These are phyloP conservation scores for Candida nanaspora DNA, from an alignment of 805 yeast species.

Conservation along the genomic window DNA sequence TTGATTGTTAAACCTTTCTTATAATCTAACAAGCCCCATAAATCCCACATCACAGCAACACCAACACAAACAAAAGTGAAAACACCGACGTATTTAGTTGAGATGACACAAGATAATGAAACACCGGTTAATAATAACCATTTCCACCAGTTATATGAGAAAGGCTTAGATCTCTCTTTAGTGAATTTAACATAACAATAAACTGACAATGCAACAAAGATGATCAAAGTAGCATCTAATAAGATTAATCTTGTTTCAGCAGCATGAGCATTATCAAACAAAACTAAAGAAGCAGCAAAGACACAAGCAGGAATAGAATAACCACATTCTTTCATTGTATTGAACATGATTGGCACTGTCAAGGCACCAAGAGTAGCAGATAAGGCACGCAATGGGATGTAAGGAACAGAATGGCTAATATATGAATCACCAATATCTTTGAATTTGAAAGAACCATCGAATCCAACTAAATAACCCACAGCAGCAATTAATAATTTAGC, in stretches of 20 bases:
- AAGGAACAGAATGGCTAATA: conserved; percentile 74
- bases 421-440: conserved; percentile 84
- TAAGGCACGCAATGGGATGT: conserved; percentile 71
- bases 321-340: conserved; percentile 79
- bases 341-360: conserved; percentile 77
- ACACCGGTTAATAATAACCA: conserved; percentile 87
- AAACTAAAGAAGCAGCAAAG: conserved; percentile 68
- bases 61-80: conserved; percentile 89
- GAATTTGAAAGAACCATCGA: conserved; percentile 87
- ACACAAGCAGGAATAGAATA: conserved; percentile 73
- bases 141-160: conserved; percentile 68
- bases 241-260: conserved; percentile 86
- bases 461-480: conserved; percentile 84
- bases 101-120: conserved; percentile 82
- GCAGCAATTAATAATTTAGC: conserved; percentile 89
- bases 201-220: conserved; percentile 76
- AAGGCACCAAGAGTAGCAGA: conserved; percentile 77
- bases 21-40: conserved; percentile 82
- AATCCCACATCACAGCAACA: conserved; percentile 71
- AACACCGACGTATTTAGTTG: conserved; percentile 94
- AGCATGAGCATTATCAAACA: conserved; percentile 86
- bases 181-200: conserved; percentile 75
- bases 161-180: conserved; percentile 60
- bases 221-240: conserved; percentile 81
- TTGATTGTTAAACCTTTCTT: conserved; percentile 54